These are phyloP conservation scores for Entomortierella beljakovae DNA, from an alignment of 192 early-diverging fungal species.

Conservation along the genomic window DNA sequence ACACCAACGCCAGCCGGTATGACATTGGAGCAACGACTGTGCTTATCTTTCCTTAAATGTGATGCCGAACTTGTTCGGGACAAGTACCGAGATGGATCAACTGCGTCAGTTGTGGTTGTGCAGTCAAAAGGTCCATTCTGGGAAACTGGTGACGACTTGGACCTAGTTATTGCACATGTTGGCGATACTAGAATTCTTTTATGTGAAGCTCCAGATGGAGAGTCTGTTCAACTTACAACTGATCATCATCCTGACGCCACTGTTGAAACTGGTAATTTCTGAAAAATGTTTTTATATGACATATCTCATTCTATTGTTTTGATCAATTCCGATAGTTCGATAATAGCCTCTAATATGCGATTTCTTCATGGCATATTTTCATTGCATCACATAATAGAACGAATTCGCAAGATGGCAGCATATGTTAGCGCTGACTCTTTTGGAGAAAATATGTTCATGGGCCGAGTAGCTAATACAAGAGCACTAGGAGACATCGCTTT, in stretches of 20 bases:
- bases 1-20: slow-evolving; percentile 33
- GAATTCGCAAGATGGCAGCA: slow-evolving; percentile 75
- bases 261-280: slow-evolving; percentile 47
- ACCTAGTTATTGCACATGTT: slow-evolving; percentile 74
- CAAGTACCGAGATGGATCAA: slow-evolving; percentile 70
- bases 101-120: slow-evolving; percentile 72
- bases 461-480: slow-evolving; percentile 71
- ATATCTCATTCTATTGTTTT: too few relatives aligned
- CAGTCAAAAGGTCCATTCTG: slow-evolving; percentile 78
- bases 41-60: slow-evolving; percentile 70
- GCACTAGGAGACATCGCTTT: slow-evolving; percentile 78
- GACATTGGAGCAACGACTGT: slow-evolving; percentile 76
- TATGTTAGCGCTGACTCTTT: slow-evolving; percentile 82
- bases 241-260: slow-evolving; percentile 76
- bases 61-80: slow-evolving; percentile 61
- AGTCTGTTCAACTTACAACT: slow-evolving; percentile 67
- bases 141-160: slow-evolving; percentile 66
- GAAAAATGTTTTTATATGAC: too few relatives aligned
- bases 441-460: slow-evolving; percentile 78
- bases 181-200: slow-evolving; percentile 74
- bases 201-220: slow-evolving; percentile 68
- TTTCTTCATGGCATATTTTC: background rate
- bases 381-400: slow-evolving; percentile 50
- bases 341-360: too few relatives aligned
- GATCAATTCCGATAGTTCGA: too few relatives aligned